Evolutionary conservation across 192 early-diverging fungal genomes (phyloP), one percentile per base, ranked within the genome.

Genomic region (Coemansia erecta): DNA sequence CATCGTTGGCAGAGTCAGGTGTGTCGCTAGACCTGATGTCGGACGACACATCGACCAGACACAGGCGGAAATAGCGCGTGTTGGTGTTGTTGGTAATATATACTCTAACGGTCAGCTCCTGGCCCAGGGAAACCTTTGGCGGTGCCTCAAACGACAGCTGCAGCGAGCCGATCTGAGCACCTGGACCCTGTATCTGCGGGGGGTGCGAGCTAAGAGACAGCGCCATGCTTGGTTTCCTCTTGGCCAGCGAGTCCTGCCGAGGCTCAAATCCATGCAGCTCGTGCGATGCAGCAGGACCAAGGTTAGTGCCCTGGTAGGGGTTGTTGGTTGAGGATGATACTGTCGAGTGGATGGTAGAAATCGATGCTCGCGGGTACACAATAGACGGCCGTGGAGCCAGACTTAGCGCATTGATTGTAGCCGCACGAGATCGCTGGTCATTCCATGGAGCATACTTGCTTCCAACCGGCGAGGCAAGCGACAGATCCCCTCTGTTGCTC

Each of bases 91-190:
- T 78, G 8, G 65, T 48, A 35, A 78, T 42, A 28, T 64, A 56
- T 18, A 67, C 66, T 11, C 55, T 50, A 5, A 78, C 75, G 7
- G 49, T 40, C 13, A 78, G 26, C 31, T 65, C 52, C n/a, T 68
- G 48, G 5, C 75, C 75, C 11, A 78, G 58, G 0, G 3, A 8
- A 11, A 56, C 69, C 22, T 61, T 72, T 8, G 65, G 58, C 35
- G 75, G 69, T 10, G 69, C 75, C 11, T 72, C 62, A 52, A 78
- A 78, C 2, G 69, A 60, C 18, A 78, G 26, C 21, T 48, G 54
- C 40, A 56, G 39, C 15, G 54, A 43, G 21, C 54, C 54, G 2
- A 55, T 63, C 28, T 42, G 24, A 17, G 51, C 49, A 3, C 44
- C 42, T 40, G 51, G 42, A 3, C 40, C 40, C 40, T 56, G 54